These are phyloP conservation scores for Carex kokanica DNA, from an alignment of 176 grass and related monocot genomes.

Conservation along the genomic window DNA sequence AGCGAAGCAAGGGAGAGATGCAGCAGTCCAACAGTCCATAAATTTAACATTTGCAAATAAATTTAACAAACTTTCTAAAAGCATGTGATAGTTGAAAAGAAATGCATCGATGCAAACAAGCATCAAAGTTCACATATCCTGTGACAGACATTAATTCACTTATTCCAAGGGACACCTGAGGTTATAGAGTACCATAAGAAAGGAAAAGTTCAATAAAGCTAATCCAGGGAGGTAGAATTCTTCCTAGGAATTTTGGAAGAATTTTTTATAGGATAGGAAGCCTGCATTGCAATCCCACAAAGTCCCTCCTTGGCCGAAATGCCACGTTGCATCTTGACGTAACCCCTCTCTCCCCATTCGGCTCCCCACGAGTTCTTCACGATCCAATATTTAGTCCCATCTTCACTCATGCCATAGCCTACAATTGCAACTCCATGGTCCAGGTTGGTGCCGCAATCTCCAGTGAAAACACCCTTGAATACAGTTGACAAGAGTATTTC, in stretches of 20 bases:
- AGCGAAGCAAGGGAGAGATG: too few species aligned
- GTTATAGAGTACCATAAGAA: background rate
- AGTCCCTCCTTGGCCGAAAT: conserved; percentile 49
- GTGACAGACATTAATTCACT: background rate
- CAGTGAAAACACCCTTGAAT: conserved; percentile 44
- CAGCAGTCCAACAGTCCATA: too few species aligned
- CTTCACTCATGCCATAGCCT: conserved; percentile 31
- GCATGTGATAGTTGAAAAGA: background rate
- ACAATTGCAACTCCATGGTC: conserved; percentile 67
- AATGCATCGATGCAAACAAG: background rate
- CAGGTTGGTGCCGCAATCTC: conserved; percentile 41
- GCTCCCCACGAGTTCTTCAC: conserved; percentile 73
- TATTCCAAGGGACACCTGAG: background rate
- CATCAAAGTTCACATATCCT: background rate
- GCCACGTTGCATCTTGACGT: conserved; percentile 57
- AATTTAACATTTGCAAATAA: background rate
- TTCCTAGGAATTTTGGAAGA: background rate
- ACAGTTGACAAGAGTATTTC: background rate
- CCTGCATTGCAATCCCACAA: conserved; percentile 64
- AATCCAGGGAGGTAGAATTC: background rate
- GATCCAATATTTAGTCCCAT: conserved; percentile 53
- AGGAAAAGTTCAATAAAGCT: background rate
- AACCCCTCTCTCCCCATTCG: conserved; percentile 54
- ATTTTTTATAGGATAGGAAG: conserved; percentile 42
- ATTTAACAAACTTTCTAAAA: background rate